phyloP scores from a whole-genome alignment of 139 green algal genomes.

The Tetraselmis striata region DNA sequence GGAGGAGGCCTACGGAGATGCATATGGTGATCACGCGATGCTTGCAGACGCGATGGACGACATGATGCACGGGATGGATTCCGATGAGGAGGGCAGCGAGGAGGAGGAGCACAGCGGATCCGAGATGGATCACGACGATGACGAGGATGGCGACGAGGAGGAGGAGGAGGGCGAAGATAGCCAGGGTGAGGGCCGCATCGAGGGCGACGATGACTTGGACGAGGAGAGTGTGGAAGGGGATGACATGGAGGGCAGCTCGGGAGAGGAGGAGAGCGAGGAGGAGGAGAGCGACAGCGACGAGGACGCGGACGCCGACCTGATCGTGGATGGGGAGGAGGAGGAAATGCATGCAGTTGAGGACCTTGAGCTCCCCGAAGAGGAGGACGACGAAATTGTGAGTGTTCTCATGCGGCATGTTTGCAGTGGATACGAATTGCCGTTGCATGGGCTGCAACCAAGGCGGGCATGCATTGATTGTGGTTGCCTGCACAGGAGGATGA shows the following conservation, averaged over 20 bases:
- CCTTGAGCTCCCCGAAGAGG: not conserved
- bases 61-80: conserved; percentile 26
- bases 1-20: too few species aligned
- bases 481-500: conserved; percentile 28
- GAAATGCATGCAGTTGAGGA: conserved; percentile 22
- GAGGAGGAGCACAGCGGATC: conserved; percentile 5
- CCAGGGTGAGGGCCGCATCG: conserved; percentile 12
- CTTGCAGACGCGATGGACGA: conserved; percentile 24
- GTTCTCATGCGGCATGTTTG: too few species aligned
- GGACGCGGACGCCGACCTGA: conserved; percentile 30
- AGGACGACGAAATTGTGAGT: conserved; percentile 17
- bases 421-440: too few species aligned
- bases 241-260: not conserved
- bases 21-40: not conserved
- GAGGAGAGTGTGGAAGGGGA: conserved; percentile 11
- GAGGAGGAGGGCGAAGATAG: conserved; percentile 16
- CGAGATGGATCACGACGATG: conserved; percentile 7
- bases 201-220: conserved; percentile 20
- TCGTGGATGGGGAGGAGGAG: conserved; percentile 23
- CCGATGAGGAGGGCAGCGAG: conserved; percentile 20
- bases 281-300: conserved; percentile 26
- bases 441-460: too few species aligned
- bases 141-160: conserved; percentile 9
- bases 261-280: conserved; percentile 18
- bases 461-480: too few species aligned